These are phyloP conservation scores for Penicillium taxi DNA, from an alignment of 495 filamentous ascomycete species.

Conservation along the genomic window DNA sequence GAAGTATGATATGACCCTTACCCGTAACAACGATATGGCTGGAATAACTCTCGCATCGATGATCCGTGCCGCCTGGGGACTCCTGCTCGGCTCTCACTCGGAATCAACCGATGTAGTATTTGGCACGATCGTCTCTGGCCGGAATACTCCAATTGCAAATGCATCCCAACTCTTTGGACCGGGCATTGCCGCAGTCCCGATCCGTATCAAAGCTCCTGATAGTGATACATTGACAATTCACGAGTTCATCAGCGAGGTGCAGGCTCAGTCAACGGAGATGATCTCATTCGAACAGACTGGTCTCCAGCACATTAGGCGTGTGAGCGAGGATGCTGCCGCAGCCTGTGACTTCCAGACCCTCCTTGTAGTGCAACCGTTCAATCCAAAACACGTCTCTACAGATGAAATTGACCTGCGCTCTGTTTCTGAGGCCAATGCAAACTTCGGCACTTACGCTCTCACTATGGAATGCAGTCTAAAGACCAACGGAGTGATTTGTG, in stretches of 20 bases:
- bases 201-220: slow-evolving; percentile 34
- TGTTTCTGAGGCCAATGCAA: neutral
- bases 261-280: slow-evolving; percentile 27
- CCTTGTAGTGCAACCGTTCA: slow-evolving; percentile 7
- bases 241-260: slow-evolving; percentile 32
- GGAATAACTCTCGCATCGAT: slow-evolving; percentile 22
- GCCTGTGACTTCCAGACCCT: slow-evolving; percentile 49
- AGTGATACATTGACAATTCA: slow-evolving; percentile 11
- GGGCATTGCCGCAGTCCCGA: slow-evolving; percentile 43
- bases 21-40: slow-evolving; percentile 19
- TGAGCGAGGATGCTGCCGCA: slow-evolving; percentile 39
- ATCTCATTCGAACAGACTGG: slow-evolving; percentile 38
- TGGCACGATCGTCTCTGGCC: slow-evolving; percentile 26
- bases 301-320: slow-evolving; percentile 43
- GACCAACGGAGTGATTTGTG: neutral
- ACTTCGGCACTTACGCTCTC: slow-evolving; percentile 2
- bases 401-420: neutral
- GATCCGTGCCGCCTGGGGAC: slow-evolving; percentile 46
- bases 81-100: slow-evolving; percentile 32
- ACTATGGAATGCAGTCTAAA: slow-evolving; percentile 4
- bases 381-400: neutral
- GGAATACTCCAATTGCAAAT: slow-evolving; percentile 26
- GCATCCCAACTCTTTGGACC: slow-evolving; percentile 31
- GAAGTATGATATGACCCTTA: slow-evolving; percentile 9
- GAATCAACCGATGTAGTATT: slow-evolving; percentile 28